Conservation (phyloP, 495 filamentous ascomycete genomes). For the Tuber brumale region DNA sequence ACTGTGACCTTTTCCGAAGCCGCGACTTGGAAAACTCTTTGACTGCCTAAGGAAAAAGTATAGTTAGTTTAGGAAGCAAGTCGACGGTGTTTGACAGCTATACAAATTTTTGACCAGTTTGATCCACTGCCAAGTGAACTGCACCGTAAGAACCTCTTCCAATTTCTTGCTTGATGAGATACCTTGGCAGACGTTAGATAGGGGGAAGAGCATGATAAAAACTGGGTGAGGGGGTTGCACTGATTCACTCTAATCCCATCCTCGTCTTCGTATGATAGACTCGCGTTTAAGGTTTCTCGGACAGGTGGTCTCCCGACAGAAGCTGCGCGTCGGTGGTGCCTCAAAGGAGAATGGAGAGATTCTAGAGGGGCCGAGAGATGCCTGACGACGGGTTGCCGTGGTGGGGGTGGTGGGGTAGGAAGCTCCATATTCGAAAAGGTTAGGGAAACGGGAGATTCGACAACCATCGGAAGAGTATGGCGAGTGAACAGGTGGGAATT, state of each 20-base stretch:
- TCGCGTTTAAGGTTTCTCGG: conserved; percentile 86
- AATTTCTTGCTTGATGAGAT: conserved; percentile 89
- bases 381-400: conserved; percentile 13
- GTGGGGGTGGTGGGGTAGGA: neutral
- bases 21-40: conserved; percentile 97
- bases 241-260: conserved; percentile 47
- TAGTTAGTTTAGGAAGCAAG: conserved; percentile 10
- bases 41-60: conserved; percentile 58
- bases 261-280: conserved; percentile 76
- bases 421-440: neutral
- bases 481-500: neutral
- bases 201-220: neutral
- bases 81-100: conserved; percentile 20
- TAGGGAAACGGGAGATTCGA: neutral
- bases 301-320: conserved; percentile 45
- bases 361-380: conserved; percentile 22
- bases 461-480: neutral
- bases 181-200: conserved; percentile 50
- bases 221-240: conserved; percentile 26
- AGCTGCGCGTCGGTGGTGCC: conserved; percentile 68
- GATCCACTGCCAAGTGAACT: conserved; percentile 85
- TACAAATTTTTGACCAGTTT: conserved; percentile 90
- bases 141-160: conserved; percentile 91
- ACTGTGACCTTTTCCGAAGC: conserved; percentile 86
- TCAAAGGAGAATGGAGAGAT: conserved; percentile 54